phyloP scores from a whole-genome alignment of 2,329 filamentous ascomycete species.

The Exophiala lecanii-corni region DNA sequence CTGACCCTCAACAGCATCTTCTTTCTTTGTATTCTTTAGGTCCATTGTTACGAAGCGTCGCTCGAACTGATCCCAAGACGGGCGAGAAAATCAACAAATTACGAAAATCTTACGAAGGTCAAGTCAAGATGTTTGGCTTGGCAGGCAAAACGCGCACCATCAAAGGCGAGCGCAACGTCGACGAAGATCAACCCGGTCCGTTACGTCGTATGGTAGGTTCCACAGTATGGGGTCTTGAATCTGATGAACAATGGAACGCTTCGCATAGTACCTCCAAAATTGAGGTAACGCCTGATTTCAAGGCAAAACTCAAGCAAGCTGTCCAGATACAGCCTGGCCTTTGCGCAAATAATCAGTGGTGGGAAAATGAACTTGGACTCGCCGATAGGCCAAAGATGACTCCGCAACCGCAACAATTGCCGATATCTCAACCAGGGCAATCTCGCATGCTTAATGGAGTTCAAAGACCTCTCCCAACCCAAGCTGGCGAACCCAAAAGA shows the following conservation, averaged over 20 bases:
- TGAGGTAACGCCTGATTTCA: conserved; percentile 37
- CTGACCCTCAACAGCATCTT: conserved; percentile 55
- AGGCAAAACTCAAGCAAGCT: conserved; percentile 40
- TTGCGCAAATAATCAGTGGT: conserved; percentile 43
- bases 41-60: conserved; percentile 54
- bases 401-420: conserved; percentile 27
- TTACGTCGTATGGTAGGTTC: conserved; percentile 31
- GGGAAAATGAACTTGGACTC: conserved; percentile 44
- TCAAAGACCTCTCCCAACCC: conserved; percentile 12
- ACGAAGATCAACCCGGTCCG: conserved; percentile 29
- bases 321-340: conserved; percentile 46
- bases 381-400: conserved; percentile 42
- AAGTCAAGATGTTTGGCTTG: conserved; percentile 44
- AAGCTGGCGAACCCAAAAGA: conserved; percentile 35
- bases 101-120: conserved; percentile 51
- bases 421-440: conserved; percentile 29
- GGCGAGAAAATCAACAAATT: conserved; percentile 63
- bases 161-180: conserved; percentile 36
- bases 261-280: conserved; percentile 46
- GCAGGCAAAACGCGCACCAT: conserved; percentile 46
- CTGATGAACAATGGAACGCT: conserved; percentile 48
- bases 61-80: conserved; percentile 55
- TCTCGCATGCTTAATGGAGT: conserved; percentile 27
- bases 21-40: conserved; percentile 56
- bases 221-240: conserved; percentile 42